phyloP scores from a whole-genome alignment of 345 rosid genomes.

The Gossypium stocksii region DNA sequence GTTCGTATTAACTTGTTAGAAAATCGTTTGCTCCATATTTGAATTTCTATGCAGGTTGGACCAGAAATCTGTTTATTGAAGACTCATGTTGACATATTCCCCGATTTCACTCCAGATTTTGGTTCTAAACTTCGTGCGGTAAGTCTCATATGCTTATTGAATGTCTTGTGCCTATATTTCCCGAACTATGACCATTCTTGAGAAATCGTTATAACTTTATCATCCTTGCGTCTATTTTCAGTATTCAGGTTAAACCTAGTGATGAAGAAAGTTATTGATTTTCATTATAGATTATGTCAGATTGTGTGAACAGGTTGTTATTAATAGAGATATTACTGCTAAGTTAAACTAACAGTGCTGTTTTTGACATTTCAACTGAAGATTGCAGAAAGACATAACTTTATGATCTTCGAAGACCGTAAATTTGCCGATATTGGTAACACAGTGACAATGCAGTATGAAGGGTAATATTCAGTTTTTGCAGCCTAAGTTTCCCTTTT shows the following conservation, averaged over 20 bases:
- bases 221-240: neutral
- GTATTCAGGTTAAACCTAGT: neutral
- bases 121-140: slow-evolving; percentile 83
- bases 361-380: slow-evolving; percentile 15
- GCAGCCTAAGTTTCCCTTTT: neutral
- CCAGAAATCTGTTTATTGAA: slow-evolving; percentile 87
- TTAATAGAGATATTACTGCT: neutral
- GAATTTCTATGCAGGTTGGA: slow-evolving; percentile 58
- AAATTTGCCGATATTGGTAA: slow-evolving; percentile 99
- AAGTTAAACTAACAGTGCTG: neutral
- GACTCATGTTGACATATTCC: slow-evolving; percentile 90
- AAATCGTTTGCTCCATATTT: neutral
- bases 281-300: neutral
- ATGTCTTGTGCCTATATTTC: neutral
- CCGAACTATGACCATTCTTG: neutral
- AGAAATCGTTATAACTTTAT: neutral
- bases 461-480: slow-evolving; percentile 40
- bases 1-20: neutral
- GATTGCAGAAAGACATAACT: slow-evolving; percentile 89
- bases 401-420: slow-evolving; percentile 90
- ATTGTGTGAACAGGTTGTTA: neutral
- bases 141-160: slow-evolving; percentile 6
- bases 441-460: slow-evolving; percentile 97
- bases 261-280: neutral
- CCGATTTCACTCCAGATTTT: slow-evolving; percentile 88